Conservation (phyloP, 371 early-diverging fungal species). For the Zancudomyces culisetae region DNA sequence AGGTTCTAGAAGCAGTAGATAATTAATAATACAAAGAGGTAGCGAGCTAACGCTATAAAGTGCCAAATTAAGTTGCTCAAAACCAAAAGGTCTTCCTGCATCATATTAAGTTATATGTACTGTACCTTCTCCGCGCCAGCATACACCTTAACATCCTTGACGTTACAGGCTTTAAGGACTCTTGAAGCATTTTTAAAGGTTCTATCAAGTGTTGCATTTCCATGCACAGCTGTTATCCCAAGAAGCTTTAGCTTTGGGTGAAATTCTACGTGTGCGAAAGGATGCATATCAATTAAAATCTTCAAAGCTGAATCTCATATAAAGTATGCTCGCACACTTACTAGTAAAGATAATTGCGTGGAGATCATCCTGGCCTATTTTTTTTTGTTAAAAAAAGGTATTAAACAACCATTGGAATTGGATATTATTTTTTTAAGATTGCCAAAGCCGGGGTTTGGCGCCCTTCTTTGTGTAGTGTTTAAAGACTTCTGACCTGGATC, state of each 20-base stretch:
- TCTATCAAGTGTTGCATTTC: slow-evolving; percentile 6
- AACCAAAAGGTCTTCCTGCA: not conserved
- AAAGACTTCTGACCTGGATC: slow-evolving; percentile 10
- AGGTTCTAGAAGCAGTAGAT: not conserved
- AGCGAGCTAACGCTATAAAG: not conserved
- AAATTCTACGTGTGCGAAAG: not conserved
- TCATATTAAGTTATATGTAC: not conserved
- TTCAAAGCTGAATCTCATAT: not conserved
- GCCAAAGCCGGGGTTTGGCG: no score
- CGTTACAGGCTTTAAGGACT: slow-evolving; percentile 16
- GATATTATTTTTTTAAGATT: no score
- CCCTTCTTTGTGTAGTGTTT: no score
- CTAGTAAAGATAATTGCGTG: slow-evolving; percentile 22
- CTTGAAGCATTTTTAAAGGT: slow-evolving; percentile 6
- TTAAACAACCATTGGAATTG: no score
- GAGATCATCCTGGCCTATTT: slow-evolving; percentile 20
- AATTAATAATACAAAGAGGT: not conserved
- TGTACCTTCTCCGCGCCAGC: slow-evolving; percentile 7
- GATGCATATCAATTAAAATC: not conserved
- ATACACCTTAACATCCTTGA: slow-evolving; percentile 13
- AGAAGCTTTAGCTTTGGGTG: slow-evolving; percentile 7
- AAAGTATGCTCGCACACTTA: not conserved
- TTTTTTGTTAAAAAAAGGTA: no score
- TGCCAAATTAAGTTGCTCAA: not conserved
- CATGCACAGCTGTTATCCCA: slow-evolving; percentile 11